Evolutionary conservation across 805 yeast species (phyloP), one percentile per base, ranked within the genome.

Genomic region (Yueomyces sinensis): DNA sequence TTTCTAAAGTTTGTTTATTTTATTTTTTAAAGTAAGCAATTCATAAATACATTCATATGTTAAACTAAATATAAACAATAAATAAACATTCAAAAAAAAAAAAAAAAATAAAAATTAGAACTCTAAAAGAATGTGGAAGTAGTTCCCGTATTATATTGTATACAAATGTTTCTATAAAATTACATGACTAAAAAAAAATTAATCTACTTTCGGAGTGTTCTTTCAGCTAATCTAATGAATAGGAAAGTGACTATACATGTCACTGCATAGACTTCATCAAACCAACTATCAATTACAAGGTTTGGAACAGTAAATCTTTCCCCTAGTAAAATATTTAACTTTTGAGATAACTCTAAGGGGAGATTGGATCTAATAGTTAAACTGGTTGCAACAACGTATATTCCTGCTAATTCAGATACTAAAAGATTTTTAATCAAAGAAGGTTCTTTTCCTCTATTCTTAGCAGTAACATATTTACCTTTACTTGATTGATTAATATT

Each of bases 401-500:
- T 41, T 3, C 67, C 68, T 23, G 59, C 45, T 3, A 63, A 42
- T 39, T 63, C 64, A 6, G 61, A 53, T 3, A 62, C 50, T 4
- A 62, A 35, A 15, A 63, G 39, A 35, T 63, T 63, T 39, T 63
- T 63, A 17, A 62, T 59, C 20, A 61, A 46, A 6, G 65, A 61
- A 3, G 63, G 63, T 2, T 47, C 39, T 32, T 45, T 46, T 11
- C 41, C 35, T 13, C 28, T 17, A 34, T 37, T 13, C 31, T 4
- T 22, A 9, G 16, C 18, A 27, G 9, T 25, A 7, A 11, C 24
- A 20, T 7, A 7, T 20, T 20, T 20, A 20, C 11, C 11, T 20
- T 20, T 20, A 9, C 4, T 13, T 11, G 15, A 13, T 3, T 4
- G n/a, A 7, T 28, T 16, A 14, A n/a, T 17, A 4, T 18, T 35